Evolutionary conservation across 2,329 filamentous ascomycete species (phyloP).

Genomic region (Scortechinia acanthostroma): DNA sequence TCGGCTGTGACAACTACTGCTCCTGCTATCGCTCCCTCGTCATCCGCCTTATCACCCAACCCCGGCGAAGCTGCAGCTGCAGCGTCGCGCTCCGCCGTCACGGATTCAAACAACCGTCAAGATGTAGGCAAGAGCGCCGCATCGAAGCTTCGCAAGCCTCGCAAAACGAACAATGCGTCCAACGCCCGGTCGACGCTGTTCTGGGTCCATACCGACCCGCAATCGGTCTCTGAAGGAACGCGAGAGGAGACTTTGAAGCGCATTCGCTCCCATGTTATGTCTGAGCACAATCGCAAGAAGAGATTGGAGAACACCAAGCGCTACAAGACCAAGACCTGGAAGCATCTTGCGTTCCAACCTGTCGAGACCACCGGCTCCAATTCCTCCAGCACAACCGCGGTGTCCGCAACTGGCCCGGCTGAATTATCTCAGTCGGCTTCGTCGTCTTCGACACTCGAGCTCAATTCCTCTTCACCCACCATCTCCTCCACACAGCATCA

Average conservation of each 20-base stretch:
- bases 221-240: conserved; percentile 22
- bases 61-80: not conserved
- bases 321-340: conserved; percentile 20
- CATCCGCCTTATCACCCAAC: not conserved
- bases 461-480: too few species aligned
- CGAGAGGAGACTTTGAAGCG: conserved; percentile 26
- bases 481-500: too few species aligned
- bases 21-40: not conserved
- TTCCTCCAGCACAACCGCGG: too few species aligned
- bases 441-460: too few species aligned
- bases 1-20: not conserved
- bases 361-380: not conserved
- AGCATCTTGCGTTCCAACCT: conserved; percentile 21
- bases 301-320: conserved; percentile 24
- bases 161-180: conserved; percentile 16
- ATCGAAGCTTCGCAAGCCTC: conserved; percentile 20
- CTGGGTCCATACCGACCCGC: conserved; percentile 25
- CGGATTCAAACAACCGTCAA: not conserved
- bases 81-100: not conserved
- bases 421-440: too few species aligned
- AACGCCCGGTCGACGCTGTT: conserved; percentile 25
- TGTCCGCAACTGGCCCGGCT: too few species aligned
- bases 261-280: conserved; percentile 31
- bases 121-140: conserved; percentile 10
- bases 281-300: conserved; percentile 29